Evolutionary conservation across 805 yeast species (phyloP), one percentile per base, ranked within the genome.

Genomic region (Yarrowia sp.): DNA sequence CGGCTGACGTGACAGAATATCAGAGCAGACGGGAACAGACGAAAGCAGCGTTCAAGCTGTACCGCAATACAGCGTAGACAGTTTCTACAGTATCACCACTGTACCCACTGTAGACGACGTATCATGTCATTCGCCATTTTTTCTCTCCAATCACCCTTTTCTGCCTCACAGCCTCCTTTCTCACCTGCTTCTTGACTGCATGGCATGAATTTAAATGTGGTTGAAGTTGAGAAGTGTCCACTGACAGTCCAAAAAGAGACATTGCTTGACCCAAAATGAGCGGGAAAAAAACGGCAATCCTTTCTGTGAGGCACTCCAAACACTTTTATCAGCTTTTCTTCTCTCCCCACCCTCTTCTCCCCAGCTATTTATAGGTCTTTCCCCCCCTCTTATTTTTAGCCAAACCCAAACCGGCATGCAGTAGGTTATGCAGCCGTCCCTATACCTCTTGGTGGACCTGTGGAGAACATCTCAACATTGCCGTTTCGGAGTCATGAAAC

Each of bases 161-260:
- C n/a, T 20, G 20, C 50, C 6, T 24, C 34, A 44, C 47, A 46
- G 50, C 50, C 50, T 46, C 50, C 50, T 46, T 46, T 46, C 50
- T 46, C 50, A 46, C 14, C 50, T 46, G 50, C 50, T 14, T 6
- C 12, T 14, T 13, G 14, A 1, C 34, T 46, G 50, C 50, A 46
- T 14, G 33, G 24, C 9, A 8, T 20, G 17, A 24, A 46, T 6
- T 19, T 20, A 12, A 44, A 44, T 9, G 19, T 24, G 3, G 30
- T 24, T n/a, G 2, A 7, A 40, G 43, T 6, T 40, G 19, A 24
- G 30, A 24, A 24, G 30, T 24, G 30, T 7, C 30, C 6, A 5
- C 30, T 24, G 30, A 24, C 30, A 24, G 30, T 24, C 30, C 30
- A 0, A 24, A 24, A 24, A 24, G 30, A 24, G 30, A 24, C 30